Evolutionary conservation across 2,329 filamentous ascomycete species (phyloP).

Genomic region (Colletotrichum sp.): DNA sequence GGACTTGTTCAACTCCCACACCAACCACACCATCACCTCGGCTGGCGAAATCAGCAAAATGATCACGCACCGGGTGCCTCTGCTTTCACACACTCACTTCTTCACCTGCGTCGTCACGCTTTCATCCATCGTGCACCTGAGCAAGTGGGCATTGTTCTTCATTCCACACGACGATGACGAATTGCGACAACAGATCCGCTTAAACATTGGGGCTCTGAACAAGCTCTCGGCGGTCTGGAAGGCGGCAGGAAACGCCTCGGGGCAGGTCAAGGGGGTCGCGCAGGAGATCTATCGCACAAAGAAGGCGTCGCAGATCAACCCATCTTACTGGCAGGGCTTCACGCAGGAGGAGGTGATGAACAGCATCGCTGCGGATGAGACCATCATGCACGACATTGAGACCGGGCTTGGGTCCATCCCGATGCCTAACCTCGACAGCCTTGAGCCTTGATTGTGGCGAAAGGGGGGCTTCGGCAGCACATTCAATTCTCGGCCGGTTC

Average conservation of each 20-base stretch:
- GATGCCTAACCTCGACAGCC: not conserved
- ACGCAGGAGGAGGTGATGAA: slow-evolving; percentile 60
- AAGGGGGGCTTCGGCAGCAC: not conserved
- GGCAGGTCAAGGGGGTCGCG: slow-evolving; percentile 80
- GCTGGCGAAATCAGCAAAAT: slow-evolving; percentile 79
- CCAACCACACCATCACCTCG: slow-evolving; percentile 79
- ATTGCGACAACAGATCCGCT: slow-evolving; percentile 75
- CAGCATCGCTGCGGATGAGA: slow-evolving; percentile 61
- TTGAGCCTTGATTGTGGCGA: not conserved
- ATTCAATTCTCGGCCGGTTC: not conserved
- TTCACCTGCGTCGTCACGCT: slow-evolving; percentile 82
- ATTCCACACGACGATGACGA: slow-evolving; percentile 67
- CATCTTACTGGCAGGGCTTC: slow-evolving; percentile 59
- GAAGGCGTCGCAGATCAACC: slow-evolving; percentile 59
- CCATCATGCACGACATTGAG: slow-evolving; percentile 64
- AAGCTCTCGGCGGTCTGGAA: slow-evolving; percentile 74
- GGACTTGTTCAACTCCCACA: slow-evolving; percentile 68
- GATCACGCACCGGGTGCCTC: slow-evolving; percentile 73
- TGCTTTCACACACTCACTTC: slow-evolving; percentile 80
- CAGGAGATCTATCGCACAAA: slow-evolving; percentile 71
- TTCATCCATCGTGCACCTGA: slow-evolving; percentile 81
- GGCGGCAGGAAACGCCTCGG: slow-evolving; percentile 71
- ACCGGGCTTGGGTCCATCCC: slow-evolving; percentile 16
- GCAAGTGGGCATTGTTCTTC: slow-evolving; percentile 74
- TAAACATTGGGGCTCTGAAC: slow-evolving; percentile 79